A percentile compares a stretch with the other conserved stretches of the same genome.
phyloP scores from a whole-genome alignment of 1,139 yeast genomes.

The Scheffersomyces cryptocercus region DNA sequence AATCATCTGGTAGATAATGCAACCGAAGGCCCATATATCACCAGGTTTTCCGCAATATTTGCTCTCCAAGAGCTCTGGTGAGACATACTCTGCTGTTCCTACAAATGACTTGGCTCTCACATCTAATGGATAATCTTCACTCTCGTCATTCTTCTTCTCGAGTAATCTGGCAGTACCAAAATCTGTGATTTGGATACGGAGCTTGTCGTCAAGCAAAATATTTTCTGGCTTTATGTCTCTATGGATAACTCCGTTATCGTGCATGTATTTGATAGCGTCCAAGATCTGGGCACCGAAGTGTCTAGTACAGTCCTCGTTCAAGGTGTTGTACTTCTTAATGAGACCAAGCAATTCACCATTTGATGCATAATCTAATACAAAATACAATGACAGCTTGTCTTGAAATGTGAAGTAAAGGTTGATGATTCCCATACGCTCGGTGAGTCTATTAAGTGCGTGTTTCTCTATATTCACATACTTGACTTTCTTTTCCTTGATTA shows the following conservation, averaged over 20 bases:
- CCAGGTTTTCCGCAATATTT: conserved; percentile 76
- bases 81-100: conserved; percentile 83
- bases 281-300: conserved; percentile 67
- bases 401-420: conserved; percentile 91
- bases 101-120: conserved; percentile 70
- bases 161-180: conserved; percentile 76
- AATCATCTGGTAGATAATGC: conserved; percentile 72
- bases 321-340: conserved; percentile 73
- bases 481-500: conserved; percentile 90
- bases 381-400: conserved; percentile 83
- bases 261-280: conserved; percentile 69
- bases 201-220: conserved; percentile 62
- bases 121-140: conserved; percentile 46
- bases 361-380: conserved; percentile 89
- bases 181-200: conserved; percentile 73
- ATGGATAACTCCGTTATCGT: conserved; percentile 75
- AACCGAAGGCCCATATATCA: conserved; percentile 84
- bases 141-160: conserved; percentile 42
- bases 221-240: conserved; percentile 81
- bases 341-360: conserved; percentile 87
- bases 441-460: conserved; percentile 82
- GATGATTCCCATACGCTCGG: conserved; percentile 72
- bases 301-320: conserved; percentile 75
- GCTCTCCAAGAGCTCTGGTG: conserved; percentile 69
- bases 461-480: conserved; percentile 96